Percentiles rank a stretch among this genome's conserved stretches.
Evolutionary conservation across 441 rosid species (phyloP).

Genomic region (Adansonia grandidieri): DNA sequence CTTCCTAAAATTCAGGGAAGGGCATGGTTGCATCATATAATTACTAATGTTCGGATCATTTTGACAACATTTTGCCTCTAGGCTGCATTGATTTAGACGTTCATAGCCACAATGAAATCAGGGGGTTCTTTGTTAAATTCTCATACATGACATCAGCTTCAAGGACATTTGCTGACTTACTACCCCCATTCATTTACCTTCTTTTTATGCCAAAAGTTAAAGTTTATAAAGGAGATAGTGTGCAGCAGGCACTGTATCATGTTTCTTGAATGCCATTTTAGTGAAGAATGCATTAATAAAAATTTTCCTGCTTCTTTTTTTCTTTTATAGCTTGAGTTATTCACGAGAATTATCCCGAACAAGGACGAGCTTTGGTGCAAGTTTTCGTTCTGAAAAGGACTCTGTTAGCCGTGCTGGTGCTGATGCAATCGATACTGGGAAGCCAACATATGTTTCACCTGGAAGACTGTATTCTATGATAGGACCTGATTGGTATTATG

Average conservation of each 20-base stretch:
- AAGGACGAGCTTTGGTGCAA: constrained; percentile 66
- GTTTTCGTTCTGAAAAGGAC: constrained; percentile 88
- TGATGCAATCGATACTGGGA: constrained; percentile 48
- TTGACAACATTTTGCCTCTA: background rate
- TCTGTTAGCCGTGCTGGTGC: constrained; percentile 53
- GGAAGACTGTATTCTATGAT: constrained; percentile 77
- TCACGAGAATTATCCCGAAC: constrained; percentile 72
- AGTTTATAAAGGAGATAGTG: background rate
- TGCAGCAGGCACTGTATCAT: background rate
- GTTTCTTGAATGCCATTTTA: constrained; percentile 1
- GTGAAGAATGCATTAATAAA: constrained; percentile 15
- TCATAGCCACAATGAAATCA: background rate
- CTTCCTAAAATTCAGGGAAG: background rate
- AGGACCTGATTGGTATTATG: constrained; percentile 83
- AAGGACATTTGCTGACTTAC: no score
- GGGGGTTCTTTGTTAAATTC: background rate
- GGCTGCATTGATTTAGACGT: background rate
- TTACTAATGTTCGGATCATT: background rate
- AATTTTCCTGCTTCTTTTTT: background rate
- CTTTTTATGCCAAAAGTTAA: background rate
- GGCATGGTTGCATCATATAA: background rate
- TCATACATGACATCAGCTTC: no score
- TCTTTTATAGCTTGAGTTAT: constrained; percentile 48
- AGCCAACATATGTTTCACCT: constrained; percentile 47
- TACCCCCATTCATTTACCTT: background rate